Evolutionary conservation across 768 basidiomycete species (phyloP), one percentile per base, ranked within the genome.

Genomic region (Rhodosporidiobolus odoratus): DNA sequence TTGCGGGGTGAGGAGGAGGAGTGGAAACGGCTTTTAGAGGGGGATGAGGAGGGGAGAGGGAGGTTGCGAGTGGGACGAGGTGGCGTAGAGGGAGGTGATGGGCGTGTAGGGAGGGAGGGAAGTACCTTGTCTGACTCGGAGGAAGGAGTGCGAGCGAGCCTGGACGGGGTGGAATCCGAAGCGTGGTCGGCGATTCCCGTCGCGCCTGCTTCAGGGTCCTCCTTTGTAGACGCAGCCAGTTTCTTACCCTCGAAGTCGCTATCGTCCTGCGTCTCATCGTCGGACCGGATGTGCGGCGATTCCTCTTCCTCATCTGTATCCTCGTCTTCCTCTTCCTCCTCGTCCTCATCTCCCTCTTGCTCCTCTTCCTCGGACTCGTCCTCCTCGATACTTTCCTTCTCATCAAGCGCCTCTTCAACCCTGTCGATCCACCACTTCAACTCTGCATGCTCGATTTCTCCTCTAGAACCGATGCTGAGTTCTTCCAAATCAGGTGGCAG

Each of bases 401-500:
- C 17, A 4, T 48, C 35, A 27, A 57, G n/a, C 40, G 58, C 35
- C 52, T 48, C 45, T 17, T 56, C 45, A 21, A 62, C 34, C 27
- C 38, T 16, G 9, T 57, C 54, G 21, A 68, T 19, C 66, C 66
- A 68, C 40, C 45, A 62, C 7, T 1, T 30, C 9, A 66, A 17
- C 41, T 48, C 60, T 2, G 25, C 53, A 9, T 25, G 19, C 6
- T 43, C 38, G 32, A 61, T 35, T 13, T 57, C 43, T 3, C 23
- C 41, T 13, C 35, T 12, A 4, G 40, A 37, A 3, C 66, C 66
- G 59, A 68, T n/a, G 21, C 19, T 27, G 19, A 68, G 62, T n/a
- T 62, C 41, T 25, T 58, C 61, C 47, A 68, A 57, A 4, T 34
- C 2, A 12, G 56, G 45, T 10, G 67, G 67, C 23, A 68, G 62